Percentiles rank a stretch among this genome's conserved stretches.
phyloP scores from a whole-genome alignment of 1,284 basidiomycete species.

The Heterobasidion occidentale region DNA sequence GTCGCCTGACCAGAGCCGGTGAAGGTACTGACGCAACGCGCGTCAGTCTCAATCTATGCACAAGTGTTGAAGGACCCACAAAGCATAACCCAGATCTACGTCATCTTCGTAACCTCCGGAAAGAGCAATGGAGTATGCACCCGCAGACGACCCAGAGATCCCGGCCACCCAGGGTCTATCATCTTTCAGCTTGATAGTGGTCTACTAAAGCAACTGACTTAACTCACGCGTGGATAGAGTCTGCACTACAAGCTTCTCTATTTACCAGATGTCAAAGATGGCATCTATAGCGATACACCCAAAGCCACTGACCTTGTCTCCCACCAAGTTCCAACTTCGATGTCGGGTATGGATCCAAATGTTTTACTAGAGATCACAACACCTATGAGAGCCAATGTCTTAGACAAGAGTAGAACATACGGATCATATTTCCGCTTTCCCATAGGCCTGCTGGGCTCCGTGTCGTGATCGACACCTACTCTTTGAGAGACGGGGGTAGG shows the following conservation, averaged over 20 bases:
- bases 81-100: slow-evolving; percentile 71
- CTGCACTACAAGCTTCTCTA: slow-evolving; percentile 59
- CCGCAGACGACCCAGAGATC: slow-evolving; percentile 56
- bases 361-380: slow-evolving; percentile 23
- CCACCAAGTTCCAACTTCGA: slow-evolving; percentile 79
- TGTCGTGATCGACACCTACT: slow-evolving; percentile 14
- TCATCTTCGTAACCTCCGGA: slow-evolving; percentile 85
- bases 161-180: slow-evolving; percentile 68
- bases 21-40: slow-evolving; percentile 44
- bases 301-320: slow-evolving; percentile 36
- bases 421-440: slow-evolving; percentile 47
- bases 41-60: not conserved
- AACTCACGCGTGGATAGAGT: slow-evolving; percentile 59
- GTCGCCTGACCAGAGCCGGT: slow-evolving; percentile 54
- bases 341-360: slow-evolving; percentile 64
- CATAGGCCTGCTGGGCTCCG: slow-evolving; percentile 18
- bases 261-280: not conserved
- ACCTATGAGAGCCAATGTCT: not conserved
- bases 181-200: slow-evolving; percentile 15
- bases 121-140: slow-evolving; percentile 74
- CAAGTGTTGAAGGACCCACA: slow-evolving; percentile 41
- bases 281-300: not conserved
- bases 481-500: slow-evolving; percentile 11
- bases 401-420: slow-evolving; percentile 32
- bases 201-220: not conserved